phyloP scores from a whole-genome alignment of 768 basidiomycete genomes.

The Boletus coccyginus region DNA sequence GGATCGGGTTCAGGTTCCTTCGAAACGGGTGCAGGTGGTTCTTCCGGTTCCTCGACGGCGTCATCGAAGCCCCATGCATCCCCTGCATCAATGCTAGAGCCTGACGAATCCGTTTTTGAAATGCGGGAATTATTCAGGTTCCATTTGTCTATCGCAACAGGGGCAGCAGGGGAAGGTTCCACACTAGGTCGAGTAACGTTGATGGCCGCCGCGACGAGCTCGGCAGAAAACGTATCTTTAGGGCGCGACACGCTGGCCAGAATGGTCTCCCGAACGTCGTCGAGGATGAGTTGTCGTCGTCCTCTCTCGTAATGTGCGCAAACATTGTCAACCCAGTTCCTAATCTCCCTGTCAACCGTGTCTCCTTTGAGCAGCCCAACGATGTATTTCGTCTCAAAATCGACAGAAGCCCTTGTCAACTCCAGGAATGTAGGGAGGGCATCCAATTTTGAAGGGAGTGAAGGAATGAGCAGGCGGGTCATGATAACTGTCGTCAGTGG shows the following conservation, averaged over 20 bases:
- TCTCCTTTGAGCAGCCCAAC: constrained; percentile 49
- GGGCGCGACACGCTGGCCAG: constrained; percentile 25
- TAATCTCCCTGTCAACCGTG: constrained; percentile 50
- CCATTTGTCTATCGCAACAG: constrained; percentile 40
- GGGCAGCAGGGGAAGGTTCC: neutral
- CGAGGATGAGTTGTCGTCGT: constrained; percentile 63
- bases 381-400: constrained; percentile 61
- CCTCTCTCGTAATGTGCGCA: constrained; percentile 77
- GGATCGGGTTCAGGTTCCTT: constrained; percentile 38
- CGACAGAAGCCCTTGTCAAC: constrained; percentile 53
- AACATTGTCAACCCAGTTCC: constrained; percentile 66
- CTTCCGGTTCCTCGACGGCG: constrained; percentile 31
- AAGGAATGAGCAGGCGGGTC: constrained; percentile 61
- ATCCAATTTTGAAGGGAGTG: constrained; percentile 64
- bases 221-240: constrained; percentile 28
- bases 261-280: constrained; percentile 56
- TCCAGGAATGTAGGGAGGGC: constrained; percentile 61
- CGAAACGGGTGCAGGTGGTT: constrained; percentile 5
- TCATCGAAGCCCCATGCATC: constrained; percentile 57
- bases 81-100: constrained; percentile 26
- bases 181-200: neutral
- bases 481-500: constrained; percentile 61
- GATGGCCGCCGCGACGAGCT: constrained; percentile 8
- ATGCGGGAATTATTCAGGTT: constrained; percentile 42
- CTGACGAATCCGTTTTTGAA: constrained; percentile 24